Evolutionary conservation across 129 eudicot species (phyloP).

Genomic region (Flaveria sonorensis): DNA sequence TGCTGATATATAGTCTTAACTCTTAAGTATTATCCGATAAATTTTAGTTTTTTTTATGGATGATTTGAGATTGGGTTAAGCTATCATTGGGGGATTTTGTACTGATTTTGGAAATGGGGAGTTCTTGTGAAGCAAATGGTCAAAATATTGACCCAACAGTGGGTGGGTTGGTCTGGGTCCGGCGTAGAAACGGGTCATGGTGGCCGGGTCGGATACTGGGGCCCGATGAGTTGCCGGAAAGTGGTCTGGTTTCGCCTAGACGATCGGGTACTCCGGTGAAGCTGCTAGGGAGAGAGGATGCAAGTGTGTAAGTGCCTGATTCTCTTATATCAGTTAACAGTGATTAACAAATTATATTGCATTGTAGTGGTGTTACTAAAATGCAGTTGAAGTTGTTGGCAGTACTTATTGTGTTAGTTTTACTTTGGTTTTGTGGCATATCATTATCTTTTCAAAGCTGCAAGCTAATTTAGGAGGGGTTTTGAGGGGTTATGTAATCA

Average conservation of each 20-base stretch:
- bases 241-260: constrained; percentile 49
- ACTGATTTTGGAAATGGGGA: constrained; percentile 47
- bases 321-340: neutral
- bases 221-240: constrained; percentile 61
- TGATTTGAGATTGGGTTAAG: constrained; percentile 35
- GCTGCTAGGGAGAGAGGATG: constrained; percentile 86
- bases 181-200: constrained; percentile 83
- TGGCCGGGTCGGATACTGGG: constrained; percentile 94
- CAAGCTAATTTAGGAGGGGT: too few species aligned
- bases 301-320: constrained; percentile 69
- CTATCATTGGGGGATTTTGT: neutral
- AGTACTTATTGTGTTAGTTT: neutral
- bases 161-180: constrained; percentile 93
- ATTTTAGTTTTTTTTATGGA: neutral
- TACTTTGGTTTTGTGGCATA: too few species aligned
- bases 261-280: constrained; percentile 85
- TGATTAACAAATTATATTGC: neutral
- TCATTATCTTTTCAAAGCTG: too few species aligned
- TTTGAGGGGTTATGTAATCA: too few species aligned
- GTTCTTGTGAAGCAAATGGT: constrained; percentile 46
- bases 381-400: too few species aligned
- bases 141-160: constrained; percentile 49
- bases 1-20: neutral
- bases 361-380: neutral
- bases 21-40: neutral